Evolutionary conservation across 2,329 filamentous ascomycete genomes (phyloP).

Genomic region (Cryphonectria nitschkei): DNA sequence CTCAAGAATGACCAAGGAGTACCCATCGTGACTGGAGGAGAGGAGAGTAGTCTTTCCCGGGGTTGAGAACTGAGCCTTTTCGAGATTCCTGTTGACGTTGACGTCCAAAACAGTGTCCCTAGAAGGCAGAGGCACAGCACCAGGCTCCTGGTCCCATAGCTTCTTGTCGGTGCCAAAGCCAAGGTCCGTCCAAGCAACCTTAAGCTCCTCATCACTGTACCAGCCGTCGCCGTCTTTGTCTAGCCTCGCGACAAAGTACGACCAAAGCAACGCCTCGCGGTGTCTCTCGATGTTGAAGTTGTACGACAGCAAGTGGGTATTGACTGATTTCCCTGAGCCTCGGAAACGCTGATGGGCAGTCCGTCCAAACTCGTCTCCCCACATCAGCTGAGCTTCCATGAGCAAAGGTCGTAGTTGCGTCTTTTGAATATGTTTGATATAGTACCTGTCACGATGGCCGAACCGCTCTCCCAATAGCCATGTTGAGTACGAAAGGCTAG

Average conservation of each 20-base stretch:
- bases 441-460: conserved; percentile 11
- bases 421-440: conserved; percentile 14
- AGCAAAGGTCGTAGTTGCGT: conserved; percentile 10
- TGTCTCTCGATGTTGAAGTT: conserved; percentile 15
- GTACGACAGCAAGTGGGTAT: conserved; percentile 9
- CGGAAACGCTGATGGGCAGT: conserved; percentile 13
- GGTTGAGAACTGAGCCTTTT: conserved; percentile 1
- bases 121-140: conserved; percentile 2
- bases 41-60: conserved; percentile 1
- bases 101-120: conserved; percentile 4
- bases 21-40: conserved; percentile 8
- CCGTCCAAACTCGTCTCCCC: neutral
- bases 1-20: conserved; percentile 9
- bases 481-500: conserved; percentile 3
- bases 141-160: conserved; percentile 6
- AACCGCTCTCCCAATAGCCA: conserved; percentile 14
- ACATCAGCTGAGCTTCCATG: conserved; percentile 9
- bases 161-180: conserved; percentile 7
- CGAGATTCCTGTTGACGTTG: conserved; percentile 3
- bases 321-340: conserved; percentile 5
- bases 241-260: conserved; percentile 8
- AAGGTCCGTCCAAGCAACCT: conserved; percentile 6
- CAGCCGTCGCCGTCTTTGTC: conserved; percentile 13
- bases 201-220: conserved; percentile 8
- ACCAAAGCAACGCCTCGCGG: conserved; percentile 10